phyloP scores from a whole-genome alignment of 2,329 filamentous ascomycete genomes.

The Monilinia laxa region DNA sequence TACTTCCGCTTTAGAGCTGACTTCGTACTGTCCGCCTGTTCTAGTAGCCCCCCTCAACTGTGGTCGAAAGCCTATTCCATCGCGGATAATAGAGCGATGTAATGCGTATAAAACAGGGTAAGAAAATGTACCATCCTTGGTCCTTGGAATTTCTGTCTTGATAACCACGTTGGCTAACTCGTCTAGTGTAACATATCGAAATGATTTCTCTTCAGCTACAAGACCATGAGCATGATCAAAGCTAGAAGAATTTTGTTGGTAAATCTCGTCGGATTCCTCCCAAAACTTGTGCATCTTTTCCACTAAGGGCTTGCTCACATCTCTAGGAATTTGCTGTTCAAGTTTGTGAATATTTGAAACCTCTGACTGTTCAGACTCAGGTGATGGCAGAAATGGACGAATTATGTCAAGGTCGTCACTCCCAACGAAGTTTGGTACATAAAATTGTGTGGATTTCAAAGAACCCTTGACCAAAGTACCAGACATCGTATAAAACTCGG shows the following conservation, averaged over 20 bases:
- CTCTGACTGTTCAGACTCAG: conserved; percentile 41
- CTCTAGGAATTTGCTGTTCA: conserved; percentile 46
- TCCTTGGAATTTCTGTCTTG: conserved; percentile 29
- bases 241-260: conserved; percentile 46
- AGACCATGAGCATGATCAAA: conserved; percentile 51
- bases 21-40: conserved; percentile 59
- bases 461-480: conserved; percentile 48
- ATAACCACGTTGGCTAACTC: conserved; percentile 48
- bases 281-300: conserved; percentile 46
- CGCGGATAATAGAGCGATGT: conserved; percentile 60
- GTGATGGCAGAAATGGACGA: conserved; percentile 47
- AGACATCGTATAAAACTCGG: conserved; percentile 51
- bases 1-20: conserved; percentile 58
- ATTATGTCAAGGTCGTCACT: conserved; percentile 46
- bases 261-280: conserved; percentile 47
- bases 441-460: conserved; percentile 44
- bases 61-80: conserved; percentile 62
- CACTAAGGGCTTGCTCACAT: conserved; percentile 47
- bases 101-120: conserved; percentile 64
- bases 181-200: conserved; percentile 45
- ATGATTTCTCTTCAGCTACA: conserved; percentile 46
- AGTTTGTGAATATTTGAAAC: conserved; percentile 42
- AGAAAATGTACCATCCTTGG: conserved; percentile 43
- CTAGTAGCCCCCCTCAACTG: conserved; percentile 48
- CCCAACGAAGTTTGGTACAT: conserved; percentile 48